Evolutionary conservation across 495 filamentous ascomycete species (phyloP).

Genomic region (Cladorrhinum samala): DNA sequence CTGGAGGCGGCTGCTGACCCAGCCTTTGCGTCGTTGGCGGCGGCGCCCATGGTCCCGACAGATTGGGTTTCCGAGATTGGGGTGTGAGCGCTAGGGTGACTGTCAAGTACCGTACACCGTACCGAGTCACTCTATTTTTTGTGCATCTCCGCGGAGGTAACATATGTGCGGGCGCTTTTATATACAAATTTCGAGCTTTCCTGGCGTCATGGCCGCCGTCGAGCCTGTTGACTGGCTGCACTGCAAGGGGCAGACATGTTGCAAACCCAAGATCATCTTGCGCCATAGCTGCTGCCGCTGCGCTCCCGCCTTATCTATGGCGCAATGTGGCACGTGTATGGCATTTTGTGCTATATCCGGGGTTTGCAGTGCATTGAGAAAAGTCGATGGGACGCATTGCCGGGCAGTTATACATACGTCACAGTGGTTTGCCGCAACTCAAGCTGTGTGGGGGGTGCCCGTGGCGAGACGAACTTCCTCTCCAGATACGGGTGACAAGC

Average conservation of each 20-base stretch:
- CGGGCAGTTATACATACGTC: no score
- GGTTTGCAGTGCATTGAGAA: background rate
- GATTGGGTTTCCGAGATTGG: conserved; percentile 17
- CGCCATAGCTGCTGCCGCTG: background rate
- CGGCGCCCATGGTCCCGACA: conserved; percentile 16
- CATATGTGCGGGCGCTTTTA: background rate
- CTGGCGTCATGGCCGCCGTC: background rate
- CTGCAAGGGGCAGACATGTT: background rate
- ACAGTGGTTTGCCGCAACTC: no score
- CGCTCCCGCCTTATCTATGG: background rate
- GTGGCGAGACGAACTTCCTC: no score
- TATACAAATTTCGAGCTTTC: background rate
- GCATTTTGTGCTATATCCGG: conserved; percentile 1
- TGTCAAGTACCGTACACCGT: background rate
- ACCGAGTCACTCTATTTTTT: background rate
- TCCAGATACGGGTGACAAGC: no score
- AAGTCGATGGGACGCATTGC: no score
- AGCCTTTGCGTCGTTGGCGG: background rate
- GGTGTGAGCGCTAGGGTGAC: background rate
- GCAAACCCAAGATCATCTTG: background rate
- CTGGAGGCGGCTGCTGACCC: background rate
- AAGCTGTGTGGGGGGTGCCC: no score
- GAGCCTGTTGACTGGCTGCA: background rate
- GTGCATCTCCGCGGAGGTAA: conserved; percentile 6
- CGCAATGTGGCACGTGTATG: conserved; percentile 5